Evolutionary conservation across 2,329 filamentous ascomycete genomes (phyloP), one percentile per base, ranked within the genome.

Genomic region (Pseudogymnoascus sp.): DNA sequence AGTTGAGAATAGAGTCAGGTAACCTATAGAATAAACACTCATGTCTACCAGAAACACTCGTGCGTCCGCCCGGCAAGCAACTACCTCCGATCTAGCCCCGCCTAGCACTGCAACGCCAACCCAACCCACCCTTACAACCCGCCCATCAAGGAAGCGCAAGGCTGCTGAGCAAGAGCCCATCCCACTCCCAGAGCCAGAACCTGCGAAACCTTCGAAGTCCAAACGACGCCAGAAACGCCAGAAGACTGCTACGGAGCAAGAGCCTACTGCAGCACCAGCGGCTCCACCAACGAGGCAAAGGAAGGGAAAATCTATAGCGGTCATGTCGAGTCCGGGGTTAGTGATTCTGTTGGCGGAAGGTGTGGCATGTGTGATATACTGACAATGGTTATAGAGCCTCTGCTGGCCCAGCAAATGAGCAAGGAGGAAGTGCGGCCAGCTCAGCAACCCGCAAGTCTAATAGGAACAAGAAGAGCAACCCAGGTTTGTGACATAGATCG

Each of bases 41-140:
- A 97, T 96, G 92, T 91, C 90, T 86, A 82, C 87, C 85, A 97
- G 93, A 90, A 88, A 95, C 73, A 97, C 93, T 83, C 91, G 93
- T 82, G 95, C 93, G 73, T 89, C 93, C 77, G 89, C 93, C 81
- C 92, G 92, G 82, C 88, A 91, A 85, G 90, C 90, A 75, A 85
- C 73, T 70, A 68, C 73, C 67, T 68, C 71, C 69, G 65, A 71
- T 60, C 68, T 72, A 59, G 70, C 76, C 71, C 71, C 73, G 67
- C 72, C 77, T 73, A 74, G 78, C 72, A 68, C 77, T 70, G 67
- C 76, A 66, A 70, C 75, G 68, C 65, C 68, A 62, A 69, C 74
- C 56, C 65, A 69, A 62, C 59, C 67, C 60, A 60, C 73, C 63
- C 73, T 75, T 72, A 77, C 76, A 71, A 77, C 75, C 72, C 77